phyloP scores from a whole-genome alignment of 257 asterid species.

The Nicotiana benthamiana region DNA sequence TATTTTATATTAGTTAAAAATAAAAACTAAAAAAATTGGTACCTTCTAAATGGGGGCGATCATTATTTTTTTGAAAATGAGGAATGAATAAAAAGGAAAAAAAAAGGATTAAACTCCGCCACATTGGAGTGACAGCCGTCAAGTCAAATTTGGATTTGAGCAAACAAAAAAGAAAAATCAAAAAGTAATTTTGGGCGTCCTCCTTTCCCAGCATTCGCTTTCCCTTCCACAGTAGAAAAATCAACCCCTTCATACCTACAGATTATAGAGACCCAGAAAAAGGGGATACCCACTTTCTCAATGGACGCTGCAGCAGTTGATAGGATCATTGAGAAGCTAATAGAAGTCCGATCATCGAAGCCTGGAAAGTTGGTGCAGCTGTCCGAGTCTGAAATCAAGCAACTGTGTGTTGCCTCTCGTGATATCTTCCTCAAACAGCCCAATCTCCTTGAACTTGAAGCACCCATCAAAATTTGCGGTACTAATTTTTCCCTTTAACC shows the following conservation, averaged over 20 bases:
- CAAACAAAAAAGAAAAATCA: too few species aligned
- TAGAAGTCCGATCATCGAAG: slow-evolving; percentile 82
- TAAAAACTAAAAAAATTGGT: too few species aligned
- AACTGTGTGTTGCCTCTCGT: slow-evolving; percentile 69
- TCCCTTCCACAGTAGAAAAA: too few species aligned
- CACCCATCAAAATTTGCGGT: slow-evolving; percentile 97
- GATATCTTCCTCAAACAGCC: slow-evolving; percentile 74
- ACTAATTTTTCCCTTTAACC: too few species aligned
- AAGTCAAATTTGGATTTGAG: neutral
- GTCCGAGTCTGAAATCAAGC: slow-evolving; percentile 81
- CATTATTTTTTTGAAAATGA: too few species aligned
- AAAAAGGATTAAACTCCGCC: neutral
- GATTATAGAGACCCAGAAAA: too few species aligned
- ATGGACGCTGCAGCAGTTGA: slow-evolving; percentile 72
- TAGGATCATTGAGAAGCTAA: slow-evolving; percentile 61
- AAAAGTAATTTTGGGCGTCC: too few species aligned
- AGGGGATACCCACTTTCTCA: neutral
- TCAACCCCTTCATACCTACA: too few species aligned
- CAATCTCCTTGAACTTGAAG: slow-evolving; percentile 88
- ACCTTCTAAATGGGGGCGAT: too few species aligned
- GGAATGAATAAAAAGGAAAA: neutral
- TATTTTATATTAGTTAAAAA: too few species aligned
- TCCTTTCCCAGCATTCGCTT: too few species aligned
- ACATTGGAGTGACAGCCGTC: neutral
- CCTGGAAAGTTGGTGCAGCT: slow-evolving; percentile 87